Percentiles rank a stretch among this genome's conserved stretches.
phyloP scores from a whole-genome alignment of 192 early-diverging fungal species.

The Coemansia sp. region DNA sequence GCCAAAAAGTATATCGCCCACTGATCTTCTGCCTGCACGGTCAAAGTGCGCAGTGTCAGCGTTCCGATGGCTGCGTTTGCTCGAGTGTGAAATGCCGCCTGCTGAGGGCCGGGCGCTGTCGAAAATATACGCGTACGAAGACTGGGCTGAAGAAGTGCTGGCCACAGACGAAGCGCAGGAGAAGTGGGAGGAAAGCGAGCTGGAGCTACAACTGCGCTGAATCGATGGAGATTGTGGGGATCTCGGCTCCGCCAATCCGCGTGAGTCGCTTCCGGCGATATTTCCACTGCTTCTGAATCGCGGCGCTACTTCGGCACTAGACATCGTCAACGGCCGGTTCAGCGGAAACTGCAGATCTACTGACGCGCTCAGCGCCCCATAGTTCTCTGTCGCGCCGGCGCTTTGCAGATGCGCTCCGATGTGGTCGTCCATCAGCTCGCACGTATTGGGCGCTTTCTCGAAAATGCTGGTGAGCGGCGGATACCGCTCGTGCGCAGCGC shows the following conservation, averaged over 20 bases:
- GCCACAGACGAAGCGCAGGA: slow-evolving; percentile 23
- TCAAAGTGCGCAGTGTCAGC: background rate
- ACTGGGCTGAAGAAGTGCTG: slow-evolving; percentile 36
- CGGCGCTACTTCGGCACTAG: background rate
- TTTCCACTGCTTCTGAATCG: background rate
- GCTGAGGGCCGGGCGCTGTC: slow-evolving; percentile 38
- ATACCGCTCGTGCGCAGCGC: slow-evolving; percentile 48
- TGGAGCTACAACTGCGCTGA: slow-evolving; percentile 14
- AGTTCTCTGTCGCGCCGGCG: slow-evolving; percentile 4
- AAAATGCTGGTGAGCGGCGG: slow-evolving; percentile 54
- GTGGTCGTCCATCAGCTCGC: slow-evolving; percentile 5
- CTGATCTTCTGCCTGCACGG: slow-evolving; percentile 8
- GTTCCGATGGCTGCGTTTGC: slow-evolving; percentile 1
- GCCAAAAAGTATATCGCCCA: slow-evolving; percentile 9
- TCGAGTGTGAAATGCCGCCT: background rate
- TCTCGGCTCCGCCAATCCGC: background rate
- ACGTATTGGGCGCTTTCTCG: slow-evolving; percentile 14
- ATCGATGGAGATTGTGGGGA: background rate
- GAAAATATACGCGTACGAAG: slow-evolving; percentile 51
- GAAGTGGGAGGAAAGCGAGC: slow-evolving; percentile 32
- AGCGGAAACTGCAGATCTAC: background rate
- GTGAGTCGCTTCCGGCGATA: background rate
- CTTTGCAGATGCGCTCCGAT: slow-evolving; percentile 7
- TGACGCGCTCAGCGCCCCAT: background rate
- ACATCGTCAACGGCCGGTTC: background rate